Evolutionary conservation across 148 eudicot genomes (phyloP).

Genomic region (Heliamphora exappendiculata): DNA sequence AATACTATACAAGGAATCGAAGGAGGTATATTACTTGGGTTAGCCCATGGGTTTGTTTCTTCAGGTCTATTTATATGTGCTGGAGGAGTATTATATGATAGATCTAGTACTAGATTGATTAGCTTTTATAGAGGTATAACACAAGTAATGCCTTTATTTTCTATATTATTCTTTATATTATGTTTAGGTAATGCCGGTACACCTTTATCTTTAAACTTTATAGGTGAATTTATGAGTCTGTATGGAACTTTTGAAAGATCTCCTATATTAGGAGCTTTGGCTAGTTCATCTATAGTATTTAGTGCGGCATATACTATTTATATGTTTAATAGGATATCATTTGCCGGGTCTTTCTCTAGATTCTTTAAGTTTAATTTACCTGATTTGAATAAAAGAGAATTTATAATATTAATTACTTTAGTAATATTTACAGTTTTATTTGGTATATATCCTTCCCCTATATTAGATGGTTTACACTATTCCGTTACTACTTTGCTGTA

Average conservation of each 20-base stretch:
- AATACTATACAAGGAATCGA: not conserved
- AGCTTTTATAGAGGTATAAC: not conserved
- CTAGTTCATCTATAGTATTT: not conserved
- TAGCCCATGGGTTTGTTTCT: not conserved
- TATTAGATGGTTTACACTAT: not conserved
- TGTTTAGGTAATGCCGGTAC: not conserved
- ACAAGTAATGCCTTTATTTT: not conserved
- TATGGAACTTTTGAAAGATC: not conserved
- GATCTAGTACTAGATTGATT: not conserved
- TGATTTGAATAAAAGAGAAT: not conserved
- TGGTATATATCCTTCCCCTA: not conserved
- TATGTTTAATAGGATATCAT: not conserved
- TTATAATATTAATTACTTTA: not conserved
- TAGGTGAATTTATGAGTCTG: not conserved
- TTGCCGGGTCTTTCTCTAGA: not conserved
- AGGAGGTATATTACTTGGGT: not conserved
- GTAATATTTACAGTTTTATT: not conserved
- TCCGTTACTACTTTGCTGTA: not conserved
- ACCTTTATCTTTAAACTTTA: not conserved
- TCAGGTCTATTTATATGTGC: not conserved
- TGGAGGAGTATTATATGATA: not conserved
- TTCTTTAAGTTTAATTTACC: not conserved
- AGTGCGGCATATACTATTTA: not conserved
- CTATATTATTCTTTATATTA: not conserved
- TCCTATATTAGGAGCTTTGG: not conserved